Conservation (phyloP, 1,284 basidiomycete genomes). For the Rhodotorula sp. region DNA sequence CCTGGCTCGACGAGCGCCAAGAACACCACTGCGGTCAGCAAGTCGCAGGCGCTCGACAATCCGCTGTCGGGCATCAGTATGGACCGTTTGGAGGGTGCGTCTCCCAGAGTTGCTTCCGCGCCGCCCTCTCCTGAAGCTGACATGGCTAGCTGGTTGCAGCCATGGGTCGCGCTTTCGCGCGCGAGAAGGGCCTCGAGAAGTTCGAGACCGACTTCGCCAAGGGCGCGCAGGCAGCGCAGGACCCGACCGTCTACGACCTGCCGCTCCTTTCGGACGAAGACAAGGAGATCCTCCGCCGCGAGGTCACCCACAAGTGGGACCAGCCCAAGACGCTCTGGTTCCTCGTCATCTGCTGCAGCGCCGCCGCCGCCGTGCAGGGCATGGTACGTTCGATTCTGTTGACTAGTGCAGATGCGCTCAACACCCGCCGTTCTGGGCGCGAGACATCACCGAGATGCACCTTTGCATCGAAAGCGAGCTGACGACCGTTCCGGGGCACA, state of each 20-base stretch:
- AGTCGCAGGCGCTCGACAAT: neutral
- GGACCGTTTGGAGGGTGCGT: neutral
- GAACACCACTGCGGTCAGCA: neutral
- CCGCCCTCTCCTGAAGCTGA: too few relatives aligned
- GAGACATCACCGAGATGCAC: too few relatives aligned
- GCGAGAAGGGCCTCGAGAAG: constrained; percentile 34
- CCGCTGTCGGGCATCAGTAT: neutral
- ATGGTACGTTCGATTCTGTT: neutral
- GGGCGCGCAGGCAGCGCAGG: constrained; percentile 35
- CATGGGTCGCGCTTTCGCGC: constrained; percentile 39
- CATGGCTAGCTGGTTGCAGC: neutral
- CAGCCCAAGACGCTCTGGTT: neutral
- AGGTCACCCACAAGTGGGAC: constrained; percentile 24
- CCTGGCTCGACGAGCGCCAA: neutral
- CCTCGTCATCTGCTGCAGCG: neutral
- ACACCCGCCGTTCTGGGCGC: too few relatives aligned
- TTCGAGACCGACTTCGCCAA: constrained; percentile 35
- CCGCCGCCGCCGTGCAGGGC: constrained; percentile 54
- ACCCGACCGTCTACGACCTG: constrained; percentile 42
- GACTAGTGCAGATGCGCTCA: neutral
- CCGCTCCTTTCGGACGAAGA: constrained; percentile 46
- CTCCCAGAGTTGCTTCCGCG: too few relatives aligned
- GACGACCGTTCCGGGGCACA: constrained; percentile 48
- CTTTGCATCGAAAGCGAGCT: neutral
- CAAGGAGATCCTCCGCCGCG: constrained; percentile 42